These are phyloP conservation scores for Elongisporangium senticosum DNA, from an alignment of 352 stramenopile genomes.

Conservation along the genomic window DNA sequence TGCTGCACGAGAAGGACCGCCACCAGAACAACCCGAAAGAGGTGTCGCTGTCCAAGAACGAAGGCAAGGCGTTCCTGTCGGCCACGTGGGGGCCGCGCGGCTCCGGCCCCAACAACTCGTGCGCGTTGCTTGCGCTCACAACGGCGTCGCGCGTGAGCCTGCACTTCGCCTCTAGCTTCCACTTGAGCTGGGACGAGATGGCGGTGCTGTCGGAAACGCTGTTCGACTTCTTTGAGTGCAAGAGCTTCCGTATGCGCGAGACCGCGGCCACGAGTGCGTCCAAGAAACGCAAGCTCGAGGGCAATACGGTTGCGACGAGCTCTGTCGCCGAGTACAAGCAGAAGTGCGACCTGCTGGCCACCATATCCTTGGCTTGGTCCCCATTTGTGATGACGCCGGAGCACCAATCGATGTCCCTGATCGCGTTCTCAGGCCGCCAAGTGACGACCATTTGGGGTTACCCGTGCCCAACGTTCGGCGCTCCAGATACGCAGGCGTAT, in stretches of 20 bases:
- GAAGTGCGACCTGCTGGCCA: constrained; percentile 50
- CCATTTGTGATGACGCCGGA: constrained; percentile 42
- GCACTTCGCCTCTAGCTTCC: constrained; percentile 73
- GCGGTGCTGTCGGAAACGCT: constrained; percentile 69
- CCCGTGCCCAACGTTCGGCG: constrained; percentile 32
- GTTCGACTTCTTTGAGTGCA: constrained; percentile 49
- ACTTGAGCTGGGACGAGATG: constrained; percentile 70
- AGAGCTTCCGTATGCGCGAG: constrained; percentile 24
- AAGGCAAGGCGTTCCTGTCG: constrained; percentile 46
- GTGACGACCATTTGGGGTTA: constrained; percentile 73
- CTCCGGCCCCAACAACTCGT: constrained; percentile 64
- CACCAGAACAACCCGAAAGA: constrained; percentile 81
- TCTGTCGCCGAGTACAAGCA: constrained; percentile 57
- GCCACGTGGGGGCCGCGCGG: constrained; percentile 67
- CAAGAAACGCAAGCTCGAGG: constrained; percentile 15
- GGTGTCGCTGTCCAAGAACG: constrained; percentile 74
- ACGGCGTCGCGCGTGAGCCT: constrained; percentile 53
- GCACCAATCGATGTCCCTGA: constrained; percentile 47
- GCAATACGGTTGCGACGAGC: constrained; percentile 6
- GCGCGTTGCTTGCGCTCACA: constrained; percentile 59
- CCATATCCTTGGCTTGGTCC: constrained; percentile 67
- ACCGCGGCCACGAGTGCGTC: constrained; percentile 16
- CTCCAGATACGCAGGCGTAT: constrained; percentile 12
- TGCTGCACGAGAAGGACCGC: constrained; percentile 59
- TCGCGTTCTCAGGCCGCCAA: constrained; percentile 57